These are phyloP conservation scores for Ilyonectria mors-panacis DNA, from an alignment of 2,329 filamentous ascomycete genomes.

Conservation along the genomic window DNA sequence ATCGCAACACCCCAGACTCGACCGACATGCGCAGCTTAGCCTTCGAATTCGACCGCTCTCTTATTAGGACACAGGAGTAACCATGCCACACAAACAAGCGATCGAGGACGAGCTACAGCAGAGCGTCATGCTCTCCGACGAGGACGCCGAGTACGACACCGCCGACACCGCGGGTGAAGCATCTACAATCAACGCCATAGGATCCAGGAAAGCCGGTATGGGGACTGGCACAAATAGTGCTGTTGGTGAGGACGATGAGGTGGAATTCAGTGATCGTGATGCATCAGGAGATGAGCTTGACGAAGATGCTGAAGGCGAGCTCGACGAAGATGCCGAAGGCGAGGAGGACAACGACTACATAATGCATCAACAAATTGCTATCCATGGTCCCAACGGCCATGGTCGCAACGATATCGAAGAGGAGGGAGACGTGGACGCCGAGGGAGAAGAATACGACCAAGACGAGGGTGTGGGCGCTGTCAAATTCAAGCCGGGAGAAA, in stretches of 20 bases:
- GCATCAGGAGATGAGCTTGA: conserved; percentile 61
- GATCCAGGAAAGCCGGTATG: conserved; percentile 13
- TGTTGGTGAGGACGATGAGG: conserved; percentile 50
- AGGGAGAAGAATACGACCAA: conserved; percentile 57
- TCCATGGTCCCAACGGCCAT: conserved; percentile 36
- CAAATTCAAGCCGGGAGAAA: conserved; percentile 68
- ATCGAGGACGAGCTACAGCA: conserved; percentile 73
- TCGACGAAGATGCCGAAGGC: conserved; percentile 60
- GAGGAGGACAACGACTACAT: conserved; percentile 57
- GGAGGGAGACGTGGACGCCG: conserved; percentile 48
- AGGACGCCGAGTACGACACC: conserved; percentile 61
- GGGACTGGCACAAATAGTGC: conserved; percentile 13
- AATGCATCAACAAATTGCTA: conserved; percentile 46
- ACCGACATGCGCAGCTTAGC: conserved; percentile 51
- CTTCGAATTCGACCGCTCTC: conserved; percentile 29
- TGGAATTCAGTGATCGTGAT: conserved; percentile 57
- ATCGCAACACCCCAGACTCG: conserved; percentile 40
- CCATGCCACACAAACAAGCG: conserved; percentile 67
- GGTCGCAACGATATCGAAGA: conserved; percentile 55
- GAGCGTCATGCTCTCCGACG: conserved; percentile 67
- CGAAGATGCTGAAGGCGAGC: conserved; percentile 45
- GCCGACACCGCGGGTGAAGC: conserved; percentile 51
- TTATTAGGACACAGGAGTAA: conserved; percentile 48
- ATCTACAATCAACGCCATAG: conserved; percentile 42
- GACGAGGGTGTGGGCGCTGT: conserved; percentile 71